These are phyloP conservation scores for Phoma herbarum DNA, from an alignment of 2,329 filamentous ascomycete species.

Conservation along the genomic window DNA sequence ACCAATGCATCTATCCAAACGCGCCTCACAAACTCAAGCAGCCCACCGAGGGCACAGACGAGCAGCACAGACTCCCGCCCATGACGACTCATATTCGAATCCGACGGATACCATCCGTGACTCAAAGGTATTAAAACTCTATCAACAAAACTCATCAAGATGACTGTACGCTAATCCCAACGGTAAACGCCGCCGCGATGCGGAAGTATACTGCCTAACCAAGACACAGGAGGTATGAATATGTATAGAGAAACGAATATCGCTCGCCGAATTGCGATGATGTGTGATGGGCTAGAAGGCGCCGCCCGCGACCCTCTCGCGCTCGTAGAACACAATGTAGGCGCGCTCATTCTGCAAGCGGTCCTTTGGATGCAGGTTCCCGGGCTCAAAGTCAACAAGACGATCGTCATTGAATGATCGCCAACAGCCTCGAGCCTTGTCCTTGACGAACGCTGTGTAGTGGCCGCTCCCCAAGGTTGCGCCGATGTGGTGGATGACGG, in stretches of 20 bases:
- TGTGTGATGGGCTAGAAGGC: conserved; percentile 26
- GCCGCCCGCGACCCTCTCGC: conserved; percentile 47
- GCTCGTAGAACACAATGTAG: conserved; percentile 72
- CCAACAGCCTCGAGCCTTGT: conserved; percentile 64
- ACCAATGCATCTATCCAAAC: conserved; percentile 12
- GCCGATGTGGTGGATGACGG: conserved; percentile 80
- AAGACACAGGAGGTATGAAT: conserved; percentile 10
- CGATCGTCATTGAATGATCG: conserved; percentile 66
- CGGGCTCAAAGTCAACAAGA: conserved; percentile 66
- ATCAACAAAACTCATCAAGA: conserved; percentile 9
- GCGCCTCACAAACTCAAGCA: background rate
- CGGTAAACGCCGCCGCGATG: conserved; percentile 20
- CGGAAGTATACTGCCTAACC: conserved; percentile 9
- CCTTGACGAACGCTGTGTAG: conserved; percentile 73
- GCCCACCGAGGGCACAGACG: background rate
- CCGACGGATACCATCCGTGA: conserved; percentile 3
- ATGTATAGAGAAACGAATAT: conserved; percentile 17
- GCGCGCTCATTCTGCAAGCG: conserved; percentile 69
- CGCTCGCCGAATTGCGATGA: background rate
- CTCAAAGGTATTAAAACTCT: conserved; percentile 21
- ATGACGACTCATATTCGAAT: background rate
- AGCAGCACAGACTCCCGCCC: conserved; percentile 1
- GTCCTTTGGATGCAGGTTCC: conserved; percentile 57
- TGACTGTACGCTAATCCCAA: conserved; percentile 23
- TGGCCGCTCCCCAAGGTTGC: conserved; percentile 75